Evolutionary conservation across 2,329 filamentous ascomycete genomes (phyloP).

Genomic region (Colletotrichum higginsianum): DNA sequence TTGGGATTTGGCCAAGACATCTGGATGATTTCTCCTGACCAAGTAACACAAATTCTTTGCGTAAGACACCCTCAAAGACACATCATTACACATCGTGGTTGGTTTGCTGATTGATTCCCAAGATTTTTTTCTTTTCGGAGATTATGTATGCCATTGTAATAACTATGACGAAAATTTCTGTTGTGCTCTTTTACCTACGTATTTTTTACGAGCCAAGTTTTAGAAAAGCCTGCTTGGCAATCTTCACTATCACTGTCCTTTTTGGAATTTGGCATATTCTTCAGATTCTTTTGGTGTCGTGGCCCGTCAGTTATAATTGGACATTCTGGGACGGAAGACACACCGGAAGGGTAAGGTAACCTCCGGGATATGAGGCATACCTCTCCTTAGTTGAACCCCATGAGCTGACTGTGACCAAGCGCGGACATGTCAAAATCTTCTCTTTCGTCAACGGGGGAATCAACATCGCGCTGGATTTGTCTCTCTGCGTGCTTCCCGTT

Average conservation of each 20-base stretch:
- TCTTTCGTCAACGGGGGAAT: not conserved
- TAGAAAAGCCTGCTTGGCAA: not conserved
- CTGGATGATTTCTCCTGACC: conserved; percentile 2
- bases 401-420: not conserved
- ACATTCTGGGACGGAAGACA: not conserved
- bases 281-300: not conserved
- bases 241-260: not conserved
- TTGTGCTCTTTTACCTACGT: not conserved
- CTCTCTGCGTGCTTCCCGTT: not conserved
- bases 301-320: conserved; percentile 3
- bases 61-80: not conserved
- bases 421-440: not conserved
- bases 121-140: not conserved
- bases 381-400: not conserved
- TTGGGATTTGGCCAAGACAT: conserved; percentile 6
- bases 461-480: not conserved
- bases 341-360: not conserved
- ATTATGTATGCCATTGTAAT: conserved; percentile 2
- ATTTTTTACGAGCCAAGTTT: conserved; percentile 1
- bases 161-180: not conserved
- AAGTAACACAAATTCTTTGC: not conserved
- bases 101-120: not conserved
- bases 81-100: too few relatives aligned
- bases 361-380: too few relatives aligned
- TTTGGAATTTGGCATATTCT: conserved; percentile 2